These are phyloP conservation scores for Aureobasidium sp. DNA, from an alignment of 2,329 filamentous ascomycete genomes.

Conservation along the genomic window DNA sequence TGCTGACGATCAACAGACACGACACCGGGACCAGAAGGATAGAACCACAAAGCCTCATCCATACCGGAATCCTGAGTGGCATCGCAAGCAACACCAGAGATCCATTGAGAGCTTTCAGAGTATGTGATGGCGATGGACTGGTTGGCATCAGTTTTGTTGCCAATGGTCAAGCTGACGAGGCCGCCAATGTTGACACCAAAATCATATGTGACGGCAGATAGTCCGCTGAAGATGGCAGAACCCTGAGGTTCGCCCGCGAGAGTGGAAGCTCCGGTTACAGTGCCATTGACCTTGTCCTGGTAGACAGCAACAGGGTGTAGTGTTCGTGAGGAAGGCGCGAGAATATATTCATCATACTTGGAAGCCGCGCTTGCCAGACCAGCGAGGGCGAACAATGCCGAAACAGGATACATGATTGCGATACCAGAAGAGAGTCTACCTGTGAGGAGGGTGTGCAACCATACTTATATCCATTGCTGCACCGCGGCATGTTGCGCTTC, in stretches of 20 bases:
- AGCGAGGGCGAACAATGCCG: neutral
- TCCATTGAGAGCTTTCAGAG: slow-evolving; percentile 42
- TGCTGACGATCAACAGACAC: slow-evolving; percentile 39
- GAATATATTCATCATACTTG: slow-evolving; percentile 36
- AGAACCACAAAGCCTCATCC: slow-evolving; percentile 45
- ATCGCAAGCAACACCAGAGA: slow-evolving; percentile 41
- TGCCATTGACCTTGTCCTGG: slow-evolving; percentile 34
- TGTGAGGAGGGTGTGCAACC: neutral
- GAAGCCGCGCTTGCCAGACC: slow-evolving; percentile 18
- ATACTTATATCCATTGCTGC: neutral
- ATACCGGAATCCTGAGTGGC: slow-evolving; percentile 41
- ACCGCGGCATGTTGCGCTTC: neutral
- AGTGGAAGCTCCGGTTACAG: slow-evolving; percentile 31
- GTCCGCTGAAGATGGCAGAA: slow-evolving; percentile 30
- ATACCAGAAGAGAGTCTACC: neutral
- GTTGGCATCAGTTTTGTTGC: slow-evolving; percentile 26
- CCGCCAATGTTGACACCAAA: slow-evolving; percentile 37
- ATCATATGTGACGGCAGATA: slow-evolving; percentile 36
- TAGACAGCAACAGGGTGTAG: slow-evolving; percentile 33
- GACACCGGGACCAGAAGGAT: slow-evolving; percentile 31
- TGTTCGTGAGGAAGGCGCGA: slow-evolving; percentile 35
- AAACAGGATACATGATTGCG: neutral
- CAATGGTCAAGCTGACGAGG: slow-evolving; percentile 32
- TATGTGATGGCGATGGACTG: slow-evolving; percentile 40
- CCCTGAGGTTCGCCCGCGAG: slow-evolving; percentile 27